Conservation (phyloP, 441 rosid species). For the Arabidopsis lyrata region DNA sequence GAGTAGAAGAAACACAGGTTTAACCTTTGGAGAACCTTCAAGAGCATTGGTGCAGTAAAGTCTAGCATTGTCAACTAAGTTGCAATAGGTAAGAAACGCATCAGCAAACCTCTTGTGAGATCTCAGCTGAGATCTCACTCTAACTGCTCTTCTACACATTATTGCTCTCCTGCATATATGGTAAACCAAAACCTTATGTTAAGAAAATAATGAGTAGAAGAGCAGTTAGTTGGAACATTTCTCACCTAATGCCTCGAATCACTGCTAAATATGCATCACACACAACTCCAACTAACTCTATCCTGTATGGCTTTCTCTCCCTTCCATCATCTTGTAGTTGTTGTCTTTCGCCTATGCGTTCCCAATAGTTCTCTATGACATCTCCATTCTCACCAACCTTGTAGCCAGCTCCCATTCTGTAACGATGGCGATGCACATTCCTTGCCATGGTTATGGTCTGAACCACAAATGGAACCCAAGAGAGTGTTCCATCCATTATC, state of each 20-base stretch:
- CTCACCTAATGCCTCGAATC: slow-evolving; percentile 88
- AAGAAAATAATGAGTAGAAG: background rate
- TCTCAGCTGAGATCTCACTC: slow-evolving; percentile 85
- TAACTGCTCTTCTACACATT: slow-evolving; percentile 90
- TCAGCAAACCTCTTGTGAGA: slow-evolving; percentile 96
- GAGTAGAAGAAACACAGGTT: no score
- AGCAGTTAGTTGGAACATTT: background rate
- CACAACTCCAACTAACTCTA: slow-evolving; percentile 94
- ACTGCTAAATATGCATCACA: slow-evolving; percentile 96
- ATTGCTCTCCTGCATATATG: slow-evolving; percentile 80
- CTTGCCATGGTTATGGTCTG: slow-evolving; percentile 98
- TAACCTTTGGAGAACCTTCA: slow-evolving; percentile 80
- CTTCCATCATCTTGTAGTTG: slow-evolving; percentile 63
- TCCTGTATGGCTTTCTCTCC: slow-evolving; percentile 86
- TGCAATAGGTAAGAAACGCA: slow-evolving; percentile 85
- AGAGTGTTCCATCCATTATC: slow-evolving; percentile 97
- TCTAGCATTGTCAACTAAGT: slow-evolving; percentile 87
- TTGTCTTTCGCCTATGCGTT: slow-evolving; percentile 75
- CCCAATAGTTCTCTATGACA: slow-evolving; percentile 91
- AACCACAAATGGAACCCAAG: slow-evolving; percentile 97
- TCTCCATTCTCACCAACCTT: slow-evolving; percentile 66
- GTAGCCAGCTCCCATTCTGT: slow-evolving; percentile 95
- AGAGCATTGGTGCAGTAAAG: slow-evolving; percentile 87
- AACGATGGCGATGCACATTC: slow-evolving; percentile 89
- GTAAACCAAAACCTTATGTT: slow-evolving; percentile 19